Base-by-base conservation (phyloP, 345 rosid genomes). In the Moricandia arvensis region DNA sequence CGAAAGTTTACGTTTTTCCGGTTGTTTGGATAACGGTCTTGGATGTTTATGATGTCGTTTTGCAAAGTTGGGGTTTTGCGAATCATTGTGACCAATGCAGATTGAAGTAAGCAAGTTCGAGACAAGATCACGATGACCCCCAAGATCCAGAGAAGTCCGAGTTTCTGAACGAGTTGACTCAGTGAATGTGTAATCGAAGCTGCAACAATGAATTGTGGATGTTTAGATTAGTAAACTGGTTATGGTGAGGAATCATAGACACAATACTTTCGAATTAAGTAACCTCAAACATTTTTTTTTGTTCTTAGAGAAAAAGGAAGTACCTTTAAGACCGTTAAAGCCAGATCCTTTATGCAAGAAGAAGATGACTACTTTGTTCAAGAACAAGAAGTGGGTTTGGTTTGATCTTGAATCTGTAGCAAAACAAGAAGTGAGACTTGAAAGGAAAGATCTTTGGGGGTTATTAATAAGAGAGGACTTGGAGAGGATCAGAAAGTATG, bases 1-100 rank as follows among this genome's bases (percentile, higher is more conserved):
- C 49, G 13, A 51, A 66, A 66, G 31, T 54, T 53, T 7, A 67
- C 12, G 70, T 67, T 68, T 67, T 61, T 21, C 27, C 68, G 68
- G 49, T 55, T 77, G 66, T 21, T 43, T 18, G 74, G 37, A 54
- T 21, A 69, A 68, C 74, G 63, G 8, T 51, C 53, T 6, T 47
- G 53, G 8, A 47, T 47, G 18, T 47, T 47, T 47, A 47, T 47
- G 53, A 47, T 47, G 53, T 47, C 79, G 24, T 76, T 62, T 16
- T 35, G 63, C 3, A 68, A 24, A 55, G 15, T 54, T 29, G 71
- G 59, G 29, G 70, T 54, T 31, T 76, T 59, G 2, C 66, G 60
- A 76, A 63, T 64, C 80, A 77, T 71, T 54, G 3, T 49, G 24
- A 49, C 57, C 75, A 76, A 76, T 76, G 80, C 7, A 70, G 69